Base-by-base conservation (phyloP, 177 flowering plant species). In the Telopea speciosissima region DNA sequence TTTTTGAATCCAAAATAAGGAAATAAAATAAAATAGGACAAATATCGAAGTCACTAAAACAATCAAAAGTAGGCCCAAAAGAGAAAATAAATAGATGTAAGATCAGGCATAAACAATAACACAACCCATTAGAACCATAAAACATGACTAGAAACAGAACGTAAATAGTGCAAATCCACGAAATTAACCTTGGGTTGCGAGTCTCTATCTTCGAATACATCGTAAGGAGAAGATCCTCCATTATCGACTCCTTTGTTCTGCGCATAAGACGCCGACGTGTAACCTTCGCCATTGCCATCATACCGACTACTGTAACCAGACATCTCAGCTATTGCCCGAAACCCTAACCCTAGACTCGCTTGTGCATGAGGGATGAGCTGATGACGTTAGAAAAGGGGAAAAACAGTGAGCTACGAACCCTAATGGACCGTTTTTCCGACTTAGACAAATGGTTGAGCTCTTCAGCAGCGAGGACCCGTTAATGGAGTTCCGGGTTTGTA, bases 181-280 rank as follows among this genome's bases (percentile, higher is more conserved):
- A 12, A 49, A 49, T 45, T 3, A 40, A 81, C 87, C 84, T 81
- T 81, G 62, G 62, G 77, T 58, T 72, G 82, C 36, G 81, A 78
- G 54, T 73, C 74, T 17, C 83, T 85, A 79, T 84, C 85, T 73
- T 77, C 84, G 52, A 73, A 79, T 2, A 65, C 79, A 65, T 81
- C 76, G 70, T 79, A 81, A 12, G 84, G 81, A 24, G 85, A 81
- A 44, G 85, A 80, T 60, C 82, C 80, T 0, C 79, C 81, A 11
- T 33, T 59, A 54, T 75, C 81, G 14, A 68, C 74, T 22, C 77
- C 77, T 40, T 76, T 74, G n/a, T n/a, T 19, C 17, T 60, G 60
- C 2, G 56, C 28, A 62, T 24, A 42, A 8, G 33, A 24, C 12
- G 12, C 36, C 19, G 19, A 61, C 8, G 63, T 28, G 28, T 42